Evolutionary conservation across 2,329 filamentous ascomycete species (phyloP).

Genomic region (Clarireedia monteithiana): DNA sequence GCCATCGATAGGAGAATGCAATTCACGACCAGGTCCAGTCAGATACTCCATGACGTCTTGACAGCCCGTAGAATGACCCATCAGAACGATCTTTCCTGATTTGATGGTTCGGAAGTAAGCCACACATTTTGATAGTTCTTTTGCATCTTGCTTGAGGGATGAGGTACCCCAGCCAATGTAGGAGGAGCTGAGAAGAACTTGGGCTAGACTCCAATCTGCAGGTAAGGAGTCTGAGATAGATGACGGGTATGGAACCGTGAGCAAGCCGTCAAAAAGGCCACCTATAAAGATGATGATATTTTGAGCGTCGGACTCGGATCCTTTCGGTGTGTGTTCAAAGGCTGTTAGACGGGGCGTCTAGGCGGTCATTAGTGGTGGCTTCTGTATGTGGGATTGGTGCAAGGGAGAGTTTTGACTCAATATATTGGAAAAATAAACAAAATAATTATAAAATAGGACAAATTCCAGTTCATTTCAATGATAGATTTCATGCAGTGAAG

Average conservation of each 20-base stretch:
- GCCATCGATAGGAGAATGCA: slow-evolving; percentile 44
- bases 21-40: slow-evolving; percentile 22
- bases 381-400: not conserved
- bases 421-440: not conserved
- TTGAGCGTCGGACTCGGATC: slow-evolving; percentile 17
- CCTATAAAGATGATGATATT: slow-evolving; percentile 46
- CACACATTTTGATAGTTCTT: slow-evolving; percentile 41
- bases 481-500: not conserved
- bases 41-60: slow-evolving; percentile 63
- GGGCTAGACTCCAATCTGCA: slow-evolving; percentile 37
- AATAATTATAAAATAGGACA: not conserved
- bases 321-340: slow-evolving; percentile 26
- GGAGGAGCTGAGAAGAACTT: slow-evolving; percentile 38
- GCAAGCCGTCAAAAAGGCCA: slow-evolving; percentile 45
- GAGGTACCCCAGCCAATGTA: slow-evolving; percentile 35
- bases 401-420: not conserved
- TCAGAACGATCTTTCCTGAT: slow-evolving; percentile 50
- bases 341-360: slow-evolving; percentile 26
- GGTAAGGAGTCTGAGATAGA: slow-evolving; percentile 30
- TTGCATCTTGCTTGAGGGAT: slow-evolving; percentile 39
- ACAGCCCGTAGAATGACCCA: slow-evolving; percentile 64
- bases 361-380: not conserved
- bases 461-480: not conserved
- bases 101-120: slow-evolving; percentile 38
- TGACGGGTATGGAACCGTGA: slow-evolving; percentile 41